phyloP scores from a whole-genome alignment of 1,284 basidiomycete genomes.

The Albatrellus sp. region DNA sequence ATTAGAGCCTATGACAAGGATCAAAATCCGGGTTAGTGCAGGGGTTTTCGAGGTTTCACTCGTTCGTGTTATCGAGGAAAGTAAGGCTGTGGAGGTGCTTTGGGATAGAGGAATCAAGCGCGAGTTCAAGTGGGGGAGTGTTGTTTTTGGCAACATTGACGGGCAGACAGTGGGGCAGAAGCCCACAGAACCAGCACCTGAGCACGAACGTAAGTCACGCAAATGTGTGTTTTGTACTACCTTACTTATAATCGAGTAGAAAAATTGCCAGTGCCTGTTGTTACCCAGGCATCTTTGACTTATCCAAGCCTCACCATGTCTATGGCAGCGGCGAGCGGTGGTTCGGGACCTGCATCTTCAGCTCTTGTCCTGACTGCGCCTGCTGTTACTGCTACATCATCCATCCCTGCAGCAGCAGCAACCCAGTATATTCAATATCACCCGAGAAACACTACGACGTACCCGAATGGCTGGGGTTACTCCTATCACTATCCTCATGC shows the following conservation, averaged over 20 bases:
- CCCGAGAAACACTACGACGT: neutral
- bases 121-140: conserved; percentile 71
- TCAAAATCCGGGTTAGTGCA: conserved; percentile 70
- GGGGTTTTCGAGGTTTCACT: conserved; percentile 75
- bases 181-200: conserved; percentile 36
- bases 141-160: conserved; percentile 46
- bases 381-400: no score
- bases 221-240: neutral
- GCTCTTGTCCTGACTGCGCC: neutral
- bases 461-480: neutral
- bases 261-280: neutral
- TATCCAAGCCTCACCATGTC: conserved; percentile 2
- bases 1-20: conserved; percentile 53
- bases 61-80: conserved; percentile 55
- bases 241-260: neutral
- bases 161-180: conserved; percentile 45
- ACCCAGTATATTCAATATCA: neutral
- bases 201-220: conserved; percentile 22
- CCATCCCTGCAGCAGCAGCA: neutral
- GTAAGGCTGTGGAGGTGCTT: conserved; percentile 60
- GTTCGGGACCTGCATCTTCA: neutral
- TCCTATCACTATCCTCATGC: neutral
- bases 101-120: conserved; percentile 61
- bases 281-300: neutral
- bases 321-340: neutral